Evolutionary conservation across 352 stramenopile species (phyloP).

Genomic region (Halophytophthora polymorphica): DNA sequence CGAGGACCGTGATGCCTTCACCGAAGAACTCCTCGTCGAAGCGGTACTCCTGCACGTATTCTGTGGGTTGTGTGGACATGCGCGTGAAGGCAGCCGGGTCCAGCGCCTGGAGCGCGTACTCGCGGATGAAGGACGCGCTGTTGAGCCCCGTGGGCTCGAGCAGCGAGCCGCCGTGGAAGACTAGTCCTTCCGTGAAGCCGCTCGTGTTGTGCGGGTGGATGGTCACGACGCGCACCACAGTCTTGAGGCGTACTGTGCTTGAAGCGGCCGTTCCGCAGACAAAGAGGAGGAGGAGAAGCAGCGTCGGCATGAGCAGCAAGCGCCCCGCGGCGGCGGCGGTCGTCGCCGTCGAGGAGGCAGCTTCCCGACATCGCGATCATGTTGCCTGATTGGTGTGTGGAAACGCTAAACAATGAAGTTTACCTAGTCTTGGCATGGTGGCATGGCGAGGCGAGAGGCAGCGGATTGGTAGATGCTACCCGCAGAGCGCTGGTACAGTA

Average conservation of each 20-base stretch:
- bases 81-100: conserved; percentile 11
- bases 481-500: too few relatives aligned
- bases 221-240: conserved; percentile 48
- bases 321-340: background rate
- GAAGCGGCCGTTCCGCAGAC: conserved; percentile 6
- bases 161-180: conserved; percentile 57
- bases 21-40: conserved; percentile 69
- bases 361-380: background rate
- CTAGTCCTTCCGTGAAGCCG: conserved; percentile 73
- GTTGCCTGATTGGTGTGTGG: too few relatives aligned
- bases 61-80: conserved; percentile 8
- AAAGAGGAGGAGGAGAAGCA: conserved; percentile 9
- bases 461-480: too few relatives aligned
- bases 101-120: conserved; percentile 44
- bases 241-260: conserved; percentile 11
- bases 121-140: conserved; percentile 62
- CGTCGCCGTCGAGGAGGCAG: background rate
- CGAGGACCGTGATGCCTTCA: conserved; percentile 71
- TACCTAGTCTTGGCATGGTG: too few relatives aligned
- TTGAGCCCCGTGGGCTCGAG: conserved; percentile 76
- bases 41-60: conserved; percentile 42
- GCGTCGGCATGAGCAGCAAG: conserved; percentile 2
- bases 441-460: too few relatives aligned
- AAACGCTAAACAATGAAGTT: too few relatives aligned
- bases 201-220: conserved; percentile 66